These are phyloP conservation scores for Senna siamea DNA, from an alignment of 306 rosid species.

Conservation along the genomic window DNA sequence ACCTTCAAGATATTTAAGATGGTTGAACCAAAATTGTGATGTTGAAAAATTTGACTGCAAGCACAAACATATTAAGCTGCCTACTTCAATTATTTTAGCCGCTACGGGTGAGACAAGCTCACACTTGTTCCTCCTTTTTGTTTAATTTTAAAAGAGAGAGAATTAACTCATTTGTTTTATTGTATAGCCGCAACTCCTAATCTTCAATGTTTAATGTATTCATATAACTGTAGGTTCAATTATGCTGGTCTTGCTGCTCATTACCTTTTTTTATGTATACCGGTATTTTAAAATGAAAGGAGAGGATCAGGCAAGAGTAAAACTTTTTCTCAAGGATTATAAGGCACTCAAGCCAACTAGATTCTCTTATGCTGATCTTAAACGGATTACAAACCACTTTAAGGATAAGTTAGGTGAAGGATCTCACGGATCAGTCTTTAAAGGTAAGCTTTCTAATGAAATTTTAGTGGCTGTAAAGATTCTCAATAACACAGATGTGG, in stretches of 20 bases:
- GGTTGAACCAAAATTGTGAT: neutral
- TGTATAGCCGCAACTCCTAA: too few species aligned
- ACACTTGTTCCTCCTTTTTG: neutral
- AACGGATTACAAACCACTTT: conserved; percentile 46
- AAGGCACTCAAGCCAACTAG: conserved; percentile 44
- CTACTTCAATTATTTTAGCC: neutral
- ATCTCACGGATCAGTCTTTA: conserved; percentile 40
- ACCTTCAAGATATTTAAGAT: too few species aligned
- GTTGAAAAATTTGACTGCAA: neutral
- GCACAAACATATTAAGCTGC: neutral
- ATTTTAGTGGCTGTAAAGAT: conserved; percentile 38
- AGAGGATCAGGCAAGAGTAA: conserved; percentile 40
- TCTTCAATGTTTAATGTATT: neutral
- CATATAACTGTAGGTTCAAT: neutral
- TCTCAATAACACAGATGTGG: conserved; percentile 23
- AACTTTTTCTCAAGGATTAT: conserved; percentile 45
- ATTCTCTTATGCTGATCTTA: conserved; percentile 44
- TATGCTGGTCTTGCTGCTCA: neutral
- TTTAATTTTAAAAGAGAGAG: too few species aligned
- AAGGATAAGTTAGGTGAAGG: conserved; percentile 42
- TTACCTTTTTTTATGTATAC: neutral
- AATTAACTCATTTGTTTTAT: too few species aligned
- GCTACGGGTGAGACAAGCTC: conserved; percentile 9
- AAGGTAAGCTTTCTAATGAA: conserved; percentile 38
- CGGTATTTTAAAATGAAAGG: neutral